These are phyloP conservation scores for Exutisphaerella laricina DNA, from an alignment of 2,329 filamentous ascomycete genomes.

Conservation along the genomic window DNA sequence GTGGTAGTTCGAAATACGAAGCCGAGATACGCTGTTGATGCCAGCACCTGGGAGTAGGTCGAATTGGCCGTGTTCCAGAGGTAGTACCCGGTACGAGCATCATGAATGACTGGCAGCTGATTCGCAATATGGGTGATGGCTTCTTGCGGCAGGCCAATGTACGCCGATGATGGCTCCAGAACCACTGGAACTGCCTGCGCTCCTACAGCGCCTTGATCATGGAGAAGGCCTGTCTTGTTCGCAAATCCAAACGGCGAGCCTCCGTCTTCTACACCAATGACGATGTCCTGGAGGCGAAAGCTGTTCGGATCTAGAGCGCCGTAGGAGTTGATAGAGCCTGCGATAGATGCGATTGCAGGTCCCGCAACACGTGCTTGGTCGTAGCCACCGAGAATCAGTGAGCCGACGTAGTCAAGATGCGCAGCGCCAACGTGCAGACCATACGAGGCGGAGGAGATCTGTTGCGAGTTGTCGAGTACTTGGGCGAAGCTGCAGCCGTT, in stretches of 20 bases:
- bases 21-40: slow-evolving; percentile 38
- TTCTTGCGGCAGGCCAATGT: slow-evolving; percentile 21
- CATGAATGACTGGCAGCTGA: slow-evolving; percentile 24
- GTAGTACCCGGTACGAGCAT: slow-evolving; percentile 19
- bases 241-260: slow-evolving; percentile 25
- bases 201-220: not conserved
- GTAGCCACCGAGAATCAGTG: slow-evolving; percentile 13
- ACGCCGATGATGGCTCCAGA: slow-evolving; percentile 21
- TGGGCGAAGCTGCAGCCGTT: not conserved
- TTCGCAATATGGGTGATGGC: slow-evolving; percentile 15
- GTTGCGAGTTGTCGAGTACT: not conserved
- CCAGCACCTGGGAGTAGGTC: slow-evolving; percentile 36
- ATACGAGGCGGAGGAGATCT: slow-evolving; percentile 3
- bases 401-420: not conserved
- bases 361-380: slow-evolving; percentile 5
- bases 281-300: slow-evolving; percentile 36
- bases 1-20: slow-evolving; percentile 38
- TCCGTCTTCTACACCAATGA: slow-evolving; percentile 39
- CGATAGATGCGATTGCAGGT: slow-evolving; percentile 5
- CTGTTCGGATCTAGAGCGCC: slow-evolving; percentile 2
- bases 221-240: slow-evolving; percentile 3
- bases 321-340: not conserved
- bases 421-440: slow-evolving; percentile 9
- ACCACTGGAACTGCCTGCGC: not conserved
- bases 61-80: slow-evolving; percentile 27